These are phyloP conservation scores for Pestalotiopsis sp. DNA, from an alignment of 2,329 filamentous ascomycete genomes.

Conservation along the genomic window DNA sequence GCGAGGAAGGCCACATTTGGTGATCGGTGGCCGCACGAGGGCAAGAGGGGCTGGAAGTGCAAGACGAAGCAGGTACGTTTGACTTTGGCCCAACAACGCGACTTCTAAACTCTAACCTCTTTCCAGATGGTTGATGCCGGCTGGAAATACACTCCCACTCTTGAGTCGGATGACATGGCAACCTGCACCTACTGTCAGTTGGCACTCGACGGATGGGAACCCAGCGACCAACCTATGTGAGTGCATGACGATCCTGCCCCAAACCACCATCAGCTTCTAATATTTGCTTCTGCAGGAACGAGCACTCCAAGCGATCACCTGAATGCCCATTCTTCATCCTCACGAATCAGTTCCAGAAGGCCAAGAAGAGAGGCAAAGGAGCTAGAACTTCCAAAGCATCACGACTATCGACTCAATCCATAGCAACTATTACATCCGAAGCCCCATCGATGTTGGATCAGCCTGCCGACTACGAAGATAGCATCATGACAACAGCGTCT, in stretches of 20 bases:
- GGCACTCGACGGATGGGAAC: slow-evolving; percentile 92
- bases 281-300: slow-evolving; percentile 58
- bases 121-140: slow-evolving; percentile 82
- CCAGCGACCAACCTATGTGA: slow-evolving; percentile 83
- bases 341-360: slow-evolving; percentile 53
- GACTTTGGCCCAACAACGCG: not conserved
- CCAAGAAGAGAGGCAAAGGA: slow-evolving; percentile 59
- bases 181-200: slow-evolving; percentile 90
- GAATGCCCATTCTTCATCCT: slow-evolving; percentile 83
- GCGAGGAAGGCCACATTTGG: slow-evolving; percentile 64
- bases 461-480: slow-evolving; percentile 56
- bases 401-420: slow-evolving; percentile 62
- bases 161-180: slow-evolving; percentile 84
- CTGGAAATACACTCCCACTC: slow-evolving; percentile 88
- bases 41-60: slow-evolving; percentile 85
- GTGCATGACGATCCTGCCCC: slow-evolving; percentile 31
- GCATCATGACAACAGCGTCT: slow-evolving; percentile 60
- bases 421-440: slow-evolving; percentile 53
- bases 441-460: slow-evolving; percentile 48
- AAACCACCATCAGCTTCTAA: not conserved
- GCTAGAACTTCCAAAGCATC: slow-evolving; percentile 69
- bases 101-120: slow-evolving; percentile 19
- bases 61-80: slow-evolving; percentile 77
- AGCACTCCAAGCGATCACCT: slow-evolving; percentile 79
- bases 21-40: slow-evolving; percentile 86